phyloP scores from a whole-genome alignment of 495 filamentous ascomycete species.

The Podospora australis region DNA sequence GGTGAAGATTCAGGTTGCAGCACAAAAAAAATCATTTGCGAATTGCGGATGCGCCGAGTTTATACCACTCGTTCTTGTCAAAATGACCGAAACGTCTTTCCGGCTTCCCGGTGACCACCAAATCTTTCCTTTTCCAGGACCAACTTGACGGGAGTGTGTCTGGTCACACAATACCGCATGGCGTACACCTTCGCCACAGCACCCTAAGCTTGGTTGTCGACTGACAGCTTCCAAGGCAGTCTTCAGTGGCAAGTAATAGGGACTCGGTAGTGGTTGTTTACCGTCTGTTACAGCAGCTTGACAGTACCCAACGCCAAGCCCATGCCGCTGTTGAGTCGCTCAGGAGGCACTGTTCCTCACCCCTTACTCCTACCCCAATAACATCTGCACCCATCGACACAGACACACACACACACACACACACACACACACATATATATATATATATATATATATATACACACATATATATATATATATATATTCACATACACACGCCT shows the following conservation, averaged over 20 bases:
- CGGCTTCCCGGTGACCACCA: constrained; percentile 3
- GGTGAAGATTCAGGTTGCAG: constrained; percentile 18
- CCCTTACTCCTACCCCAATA: not conserved
- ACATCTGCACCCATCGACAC: not conserved
- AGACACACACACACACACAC: not conserved
- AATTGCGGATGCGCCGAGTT: constrained; percentile 18
- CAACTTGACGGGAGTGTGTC: constrained; percentile 23
- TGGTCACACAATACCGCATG: constrained; percentile 28
- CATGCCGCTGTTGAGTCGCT: not conserved
- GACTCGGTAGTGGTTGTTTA: no score
- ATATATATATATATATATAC: no score
- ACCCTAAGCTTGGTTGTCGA: not conserved
- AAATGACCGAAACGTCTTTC: constrained; percentile 16
- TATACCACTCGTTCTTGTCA: constrained; percentile 19
- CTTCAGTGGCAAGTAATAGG: no score
- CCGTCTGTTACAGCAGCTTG: no score
- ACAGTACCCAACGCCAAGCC: not conserved
- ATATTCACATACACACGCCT: no score
- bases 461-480: no score
- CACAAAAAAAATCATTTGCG: constrained; percentile 20
- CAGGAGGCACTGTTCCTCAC: not conserved
- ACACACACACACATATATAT: not conserved
- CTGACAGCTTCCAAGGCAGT: no score
- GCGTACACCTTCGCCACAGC: constrained; percentile 30
- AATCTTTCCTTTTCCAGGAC: constrained; percentile 13